phyloP scores from a whole-genome alignment of 768 basidiomycete species.

The Antrodiella citrinella region DNA sequence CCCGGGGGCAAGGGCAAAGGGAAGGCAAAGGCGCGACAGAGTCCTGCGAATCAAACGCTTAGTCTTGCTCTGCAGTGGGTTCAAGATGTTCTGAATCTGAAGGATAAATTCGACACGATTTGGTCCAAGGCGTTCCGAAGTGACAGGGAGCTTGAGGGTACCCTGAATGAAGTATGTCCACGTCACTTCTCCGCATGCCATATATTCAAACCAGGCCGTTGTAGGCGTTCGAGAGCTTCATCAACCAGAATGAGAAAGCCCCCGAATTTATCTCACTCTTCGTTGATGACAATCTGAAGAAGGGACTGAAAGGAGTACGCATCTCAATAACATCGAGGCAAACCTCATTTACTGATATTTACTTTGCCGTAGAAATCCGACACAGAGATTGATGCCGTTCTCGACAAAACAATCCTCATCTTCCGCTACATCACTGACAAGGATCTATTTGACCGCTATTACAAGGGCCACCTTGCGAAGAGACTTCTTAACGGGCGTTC shows the following conservation, averaged over 20 bases:
- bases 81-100: slow-evolving; percentile 80
- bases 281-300: slow-evolving; percentile 93
- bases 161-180: slow-evolving; percentile 69
- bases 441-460: slow-evolving; percentile 96
- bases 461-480: slow-evolving; percentile 92
- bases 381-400: slow-evolving; percentile 74
- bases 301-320: slow-evolving; percentile 88
- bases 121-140: slow-evolving; percentile 63
- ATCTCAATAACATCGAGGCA: not conserved
- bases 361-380: slow-evolving; percentile 74
- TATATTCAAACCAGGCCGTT: not conserved
- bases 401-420: slow-evolving; percentile 94
- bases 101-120: slow-evolving; percentile 81
- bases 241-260: slow-evolving; percentile 80
- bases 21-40: slow-evolving; percentile 36
- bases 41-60: slow-evolving; percentile 38
- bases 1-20: slow-evolving; percentile 39
- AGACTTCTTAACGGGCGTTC: slow-evolving; percentile 82
- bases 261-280: slow-evolving; percentile 95
- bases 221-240: slow-evolving; percentile 88
- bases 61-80: slow-evolving; percentile 84
- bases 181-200: not conserved
- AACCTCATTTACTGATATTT: not conserved
- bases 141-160: slow-evolving; percentile 72
- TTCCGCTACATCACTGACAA: slow-evolving; percentile 94